phyloP scores from a whole-genome alignment of 495 filamentous ascomycete species.

The Chaetomium tenue region DNA sequence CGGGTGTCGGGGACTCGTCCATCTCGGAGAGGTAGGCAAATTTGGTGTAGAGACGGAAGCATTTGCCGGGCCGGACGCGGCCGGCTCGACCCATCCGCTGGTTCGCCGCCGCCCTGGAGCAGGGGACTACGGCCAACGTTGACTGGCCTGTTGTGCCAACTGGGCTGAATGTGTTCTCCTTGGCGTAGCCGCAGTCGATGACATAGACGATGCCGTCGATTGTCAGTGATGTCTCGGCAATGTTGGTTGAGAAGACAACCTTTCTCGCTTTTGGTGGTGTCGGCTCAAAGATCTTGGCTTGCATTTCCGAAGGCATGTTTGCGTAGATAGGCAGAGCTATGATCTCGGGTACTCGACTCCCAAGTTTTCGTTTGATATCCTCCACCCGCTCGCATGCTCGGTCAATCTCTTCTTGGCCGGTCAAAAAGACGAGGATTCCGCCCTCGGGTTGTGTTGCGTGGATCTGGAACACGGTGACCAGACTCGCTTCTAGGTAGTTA shows the following conservation, averaged over 20 bases:
- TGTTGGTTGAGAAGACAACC: constrained; percentile 86
- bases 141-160: constrained; percentile 78
- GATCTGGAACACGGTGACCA: constrained; percentile 95
- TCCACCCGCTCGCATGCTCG: constrained; percentile 75
- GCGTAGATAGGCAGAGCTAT: constrained; percentile 87
- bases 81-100: constrained; percentile 91
- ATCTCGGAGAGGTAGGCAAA: constrained; percentile 94
- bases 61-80: constrained; percentile 89
- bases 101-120: constrained; percentile 90
- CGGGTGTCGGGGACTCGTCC: constrained; percentile 87
- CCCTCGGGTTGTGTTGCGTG: constrained; percentile 83
- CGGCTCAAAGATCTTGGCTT: constrained; percentile 86
- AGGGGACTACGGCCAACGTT: constrained; percentile 83
- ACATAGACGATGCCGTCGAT: constrained; percentile 92
- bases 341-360: constrained; percentile 79
- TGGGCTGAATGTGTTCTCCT: constrained; percentile 93
- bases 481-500: constrained; percentile 87
- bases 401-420: constrained; percentile 89
- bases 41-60: constrained; percentile 92
- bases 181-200: constrained; percentile 89
- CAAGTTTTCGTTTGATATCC: constrained; percentile 77
- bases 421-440: constrained; percentile 88
- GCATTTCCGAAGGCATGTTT: constrained; percentile 80
- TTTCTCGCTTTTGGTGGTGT: constrained; percentile 78
- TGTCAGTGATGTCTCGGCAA: constrained; percentile 84